Percentiles rank a stretch among this genome's conserved stretches.
Evolutionary conservation across 345 rosid species (phyloP).

Genomic region (Luvunga scandens): DNA sequence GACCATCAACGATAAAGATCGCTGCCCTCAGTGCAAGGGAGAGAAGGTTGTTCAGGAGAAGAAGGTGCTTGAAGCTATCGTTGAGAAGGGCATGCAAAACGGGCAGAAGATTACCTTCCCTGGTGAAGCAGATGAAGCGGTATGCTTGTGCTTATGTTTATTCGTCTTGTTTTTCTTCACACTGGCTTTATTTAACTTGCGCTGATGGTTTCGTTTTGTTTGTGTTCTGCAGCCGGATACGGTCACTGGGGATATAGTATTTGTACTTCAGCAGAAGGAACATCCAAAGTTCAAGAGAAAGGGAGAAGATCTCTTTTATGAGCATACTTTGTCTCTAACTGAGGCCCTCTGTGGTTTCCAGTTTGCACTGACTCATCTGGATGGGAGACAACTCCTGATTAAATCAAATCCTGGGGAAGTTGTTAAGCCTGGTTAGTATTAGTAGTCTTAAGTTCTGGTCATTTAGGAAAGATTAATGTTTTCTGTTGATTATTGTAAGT

Average conservation of each 20-base stretch:
- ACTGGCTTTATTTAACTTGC: not conserved
- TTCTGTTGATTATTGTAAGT: not conserved
- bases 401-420: constrained; percentile 84
- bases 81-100: constrained; percentile 95
- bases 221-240: constrained; percentile 77
- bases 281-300: constrained; percentile 81
- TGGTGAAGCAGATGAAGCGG: constrained; percentile 94
- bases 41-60: constrained; percentile 80
- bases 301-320: constrained; percentile 84
- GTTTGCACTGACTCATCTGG: constrained; percentile 72
- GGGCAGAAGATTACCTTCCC: constrained; percentile 83
- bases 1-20: constrained; percentile 61
- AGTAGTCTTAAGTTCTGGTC: not conserved
- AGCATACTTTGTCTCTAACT: constrained; percentile 69
- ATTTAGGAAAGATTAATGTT: too few species aligned
- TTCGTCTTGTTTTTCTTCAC: not conserved
- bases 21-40: constrained; percentile 84
- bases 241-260: constrained; percentile 73
- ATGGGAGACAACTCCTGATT: constrained; percentile 83
- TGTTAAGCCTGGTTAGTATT: constrained; percentile 71
- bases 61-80: constrained; percentile 79
- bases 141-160: constrained; percentile 17
- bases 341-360: constrained; percentile 95
- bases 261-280: constrained; percentile 85
- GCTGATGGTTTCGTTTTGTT: not conserved